Conservation (phyloP, 2,329 filamentous ascomycete genomes). For the Fusarium palustre region DNA sequence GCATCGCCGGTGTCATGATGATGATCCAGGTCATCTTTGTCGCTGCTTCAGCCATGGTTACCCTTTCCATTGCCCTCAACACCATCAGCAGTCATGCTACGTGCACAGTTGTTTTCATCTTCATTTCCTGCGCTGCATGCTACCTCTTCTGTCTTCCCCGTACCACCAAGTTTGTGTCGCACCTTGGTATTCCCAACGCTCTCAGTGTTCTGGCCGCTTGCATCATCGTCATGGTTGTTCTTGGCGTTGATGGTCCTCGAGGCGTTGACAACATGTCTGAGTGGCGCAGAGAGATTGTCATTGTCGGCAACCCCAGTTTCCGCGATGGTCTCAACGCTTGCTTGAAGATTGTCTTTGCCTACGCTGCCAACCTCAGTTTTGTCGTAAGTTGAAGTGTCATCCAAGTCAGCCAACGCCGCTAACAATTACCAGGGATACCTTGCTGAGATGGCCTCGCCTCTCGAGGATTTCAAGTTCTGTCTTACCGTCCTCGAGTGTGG, state of each 20-base stretch:
- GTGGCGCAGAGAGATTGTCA: constrained; percentile 41
- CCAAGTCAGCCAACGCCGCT: background rate
- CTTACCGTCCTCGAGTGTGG: constrained; percentile 33
- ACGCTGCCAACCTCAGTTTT: constrained; percentile 44
- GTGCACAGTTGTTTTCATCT: constrained; percentile 35
- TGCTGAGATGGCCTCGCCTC: constrained; percentile 41
- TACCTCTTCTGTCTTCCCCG: constrained; percentile 28
- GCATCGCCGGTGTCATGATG: constrained; percentile 33
- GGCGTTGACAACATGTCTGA: constrained; percentile 9
- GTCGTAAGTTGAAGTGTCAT: constrained; percentile 22
- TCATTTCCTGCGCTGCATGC: constrained; percentile 22
- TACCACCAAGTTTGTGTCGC: constrained; percentile 34
- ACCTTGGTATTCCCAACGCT: constrained; percentile 31
- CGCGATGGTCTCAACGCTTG: constrained; percentile 42
- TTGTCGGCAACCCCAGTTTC: constrained; percentile 38
- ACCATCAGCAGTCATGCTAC: constrained; percentile 30
- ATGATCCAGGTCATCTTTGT: constrained; percentile 40
- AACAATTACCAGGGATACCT: constrained; percentile 25
- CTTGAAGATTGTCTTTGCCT: constrained; percentile 43
- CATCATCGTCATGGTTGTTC: constrained; percentile 37
- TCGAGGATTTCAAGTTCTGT: constrained; percentile 42
- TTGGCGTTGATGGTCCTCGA: constrained; percentile 22
- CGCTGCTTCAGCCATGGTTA: constrained; percentile 36
- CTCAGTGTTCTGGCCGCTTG: constrained; percentile 32
- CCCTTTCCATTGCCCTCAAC: constrained; percentile 36